Evolutionary conservation across 192 early-diverging fungal genomes (phyloP).

Genomic region (Entomortierella parvispora): DNA sequence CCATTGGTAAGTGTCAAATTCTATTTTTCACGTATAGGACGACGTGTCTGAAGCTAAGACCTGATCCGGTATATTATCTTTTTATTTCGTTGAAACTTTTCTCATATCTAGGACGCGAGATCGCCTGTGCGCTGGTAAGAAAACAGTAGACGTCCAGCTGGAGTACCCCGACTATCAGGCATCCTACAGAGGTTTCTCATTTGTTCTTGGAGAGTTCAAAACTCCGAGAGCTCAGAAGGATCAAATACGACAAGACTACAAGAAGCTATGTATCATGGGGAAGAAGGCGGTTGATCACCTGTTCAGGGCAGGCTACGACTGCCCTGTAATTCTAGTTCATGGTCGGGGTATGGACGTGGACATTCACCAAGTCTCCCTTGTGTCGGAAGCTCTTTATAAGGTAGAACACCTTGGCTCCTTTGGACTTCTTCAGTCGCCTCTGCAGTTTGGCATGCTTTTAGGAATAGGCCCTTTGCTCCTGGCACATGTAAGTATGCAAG

Average conservation of each 20-base stretch:
- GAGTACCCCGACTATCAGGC: conserved; percentile 2
- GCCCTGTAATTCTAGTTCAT: conserved; percentile 3
- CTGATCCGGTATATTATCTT: too few species aligned
- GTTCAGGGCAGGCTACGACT: not conserved
- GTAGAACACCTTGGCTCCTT: not conserved
- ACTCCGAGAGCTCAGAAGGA: not conserved
- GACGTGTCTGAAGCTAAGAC: too few species aligned
- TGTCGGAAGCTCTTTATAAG: not conserved
- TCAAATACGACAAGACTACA: not conserved
- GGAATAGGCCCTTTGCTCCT: not conserved
- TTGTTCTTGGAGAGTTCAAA: conserved; percentile 10
- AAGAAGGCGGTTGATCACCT: conserved; percentile 7
- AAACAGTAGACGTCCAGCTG: not conserved
- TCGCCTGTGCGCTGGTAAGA: not conserved
- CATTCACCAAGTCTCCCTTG: not conserved
- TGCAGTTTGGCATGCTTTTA: not conserved
- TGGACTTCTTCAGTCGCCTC: not conserved
- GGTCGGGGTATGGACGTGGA: conserved; percentile 7
- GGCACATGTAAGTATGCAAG: too few species aligned
- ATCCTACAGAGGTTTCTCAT: not conserved
- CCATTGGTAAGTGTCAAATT: too few species aligned
- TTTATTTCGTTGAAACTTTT: too few species aligned
- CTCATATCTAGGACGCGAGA: conserved; percentile 3
- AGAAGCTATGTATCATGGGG: conserved; percentile 2
- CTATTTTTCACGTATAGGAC: too few species aligned